Base-by-base conservation (phyloP, 352 stramenopile species). In the Pythium aquatile region DNA sequence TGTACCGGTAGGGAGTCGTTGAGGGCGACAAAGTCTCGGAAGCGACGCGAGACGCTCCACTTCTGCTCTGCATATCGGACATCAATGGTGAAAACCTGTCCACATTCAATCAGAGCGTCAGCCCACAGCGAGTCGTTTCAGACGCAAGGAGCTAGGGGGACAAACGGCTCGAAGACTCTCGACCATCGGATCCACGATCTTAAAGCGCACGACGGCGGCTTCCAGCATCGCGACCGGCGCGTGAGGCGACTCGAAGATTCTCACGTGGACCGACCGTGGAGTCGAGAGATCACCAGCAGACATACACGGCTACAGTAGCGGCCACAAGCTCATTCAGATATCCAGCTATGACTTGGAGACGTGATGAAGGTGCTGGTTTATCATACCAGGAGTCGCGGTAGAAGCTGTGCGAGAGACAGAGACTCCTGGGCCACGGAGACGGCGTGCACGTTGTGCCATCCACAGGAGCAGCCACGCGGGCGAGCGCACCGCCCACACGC, bases 1-100 rank as follows among this genome's bases (percentile, higher is more conserved):
- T 26, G 4, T 54, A 11, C 20, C 20, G 20, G 20, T 5, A 69
- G 55, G 46, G 61, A 10, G 14, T 57, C 28, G 30, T 87, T 76
- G 0, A 89, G 72, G 24, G 59, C 49, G 5, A 57, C 68, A 69
- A 88, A 88, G 10, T 81, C 74, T 10, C 75, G 68, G 61, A 78
- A 88, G 24, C 81, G 70, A 32, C 75, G 63, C 5, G 70, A 42
- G 29, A 88, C 78, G 33, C 65, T 56, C 81, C 81, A 90, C 17
- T 60, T 67, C 40, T 85, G 55, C 17, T 75, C 58, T 13, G 68
- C 67, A 16, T 85, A 66, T 6, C 53, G 53, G 3, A 88, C 61
- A 16, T 81, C 62, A 28, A 88, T 62, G 11, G 65, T 70, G 49
- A 83, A 90, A 1, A 79, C 63, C 79, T 90, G 29, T 1, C 60